phyloP scores from a whole-genome alignment of 2,329 filamentous ascomycete genomes.

The Colletotrichum coccodes region DNA sequence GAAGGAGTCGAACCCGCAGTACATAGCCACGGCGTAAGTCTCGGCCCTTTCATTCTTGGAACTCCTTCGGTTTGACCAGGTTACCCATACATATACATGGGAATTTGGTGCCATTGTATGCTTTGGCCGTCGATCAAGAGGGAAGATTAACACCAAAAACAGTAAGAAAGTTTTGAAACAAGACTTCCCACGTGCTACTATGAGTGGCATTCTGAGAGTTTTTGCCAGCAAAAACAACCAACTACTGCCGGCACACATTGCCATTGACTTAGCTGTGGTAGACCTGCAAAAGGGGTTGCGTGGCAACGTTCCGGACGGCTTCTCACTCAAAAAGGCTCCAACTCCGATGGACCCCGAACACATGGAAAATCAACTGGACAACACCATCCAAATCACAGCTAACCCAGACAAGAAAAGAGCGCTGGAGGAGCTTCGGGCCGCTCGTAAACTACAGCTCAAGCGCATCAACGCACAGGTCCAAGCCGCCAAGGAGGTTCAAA shows the following conservation, averaged over 20 bases:
- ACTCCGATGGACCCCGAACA: constrained; percentile 36
- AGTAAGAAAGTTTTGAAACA: constrained; percentile 43
- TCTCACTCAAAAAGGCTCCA: constrained; percentile 40
- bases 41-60: background rate
- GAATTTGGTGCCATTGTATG: background rate
- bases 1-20: background rate
- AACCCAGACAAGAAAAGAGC: constrained; percentile 40
- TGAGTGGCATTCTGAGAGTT: constrained; percentile 37
- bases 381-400: constrained; percentile 30
- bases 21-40: constrained; percentile 24
- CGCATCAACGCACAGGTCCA: constrained; percentile 37
- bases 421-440: constrained; percentile 51
- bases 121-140: background rate
- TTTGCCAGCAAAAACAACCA: constrained; percentile 37
- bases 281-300: background rate
- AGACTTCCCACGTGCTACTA: constrained; percentile 46
- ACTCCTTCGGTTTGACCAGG: no score
- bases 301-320: constrained; percentile 33
- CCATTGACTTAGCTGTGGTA: constrained; percentile 39
- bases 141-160: background rate
- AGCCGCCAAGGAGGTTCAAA: constrained; percentile 49
- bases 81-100: no score
- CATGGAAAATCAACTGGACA: constrained; percentile 33
- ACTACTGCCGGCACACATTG: constrained; percentile 48
- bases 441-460: constrained; percentile 40